A percentile compares a stretch with the other conserved stretches of the same genome.
Conservation (phyloP, 257 asterid species). For the Solanum appendiculatum region DNA sequence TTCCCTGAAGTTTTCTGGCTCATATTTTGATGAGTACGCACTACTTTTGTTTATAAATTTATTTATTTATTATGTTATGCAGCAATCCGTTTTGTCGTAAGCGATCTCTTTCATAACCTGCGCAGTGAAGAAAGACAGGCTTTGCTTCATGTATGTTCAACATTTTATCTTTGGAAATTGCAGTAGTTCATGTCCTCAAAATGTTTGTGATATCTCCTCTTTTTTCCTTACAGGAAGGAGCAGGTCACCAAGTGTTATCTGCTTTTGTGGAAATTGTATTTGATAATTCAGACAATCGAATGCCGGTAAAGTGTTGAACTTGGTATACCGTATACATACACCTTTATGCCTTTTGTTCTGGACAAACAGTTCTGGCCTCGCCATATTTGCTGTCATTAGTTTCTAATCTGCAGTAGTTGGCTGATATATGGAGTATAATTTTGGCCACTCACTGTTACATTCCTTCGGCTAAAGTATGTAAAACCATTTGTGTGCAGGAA, state of each 20-base stretch:
- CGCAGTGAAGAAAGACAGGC: slow-evolving; percentile 93
- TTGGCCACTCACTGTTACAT: background rate
- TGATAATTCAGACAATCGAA: slow-evolving; percentile 91
- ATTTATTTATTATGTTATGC: slow-evolving; percentile 7
- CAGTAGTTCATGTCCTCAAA: background rate
- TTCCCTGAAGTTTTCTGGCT: background rate
- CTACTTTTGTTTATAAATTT: background rate
- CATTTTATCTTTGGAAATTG: background rate
- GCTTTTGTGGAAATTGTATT: slow-evolving; percentile 99
- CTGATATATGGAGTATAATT: background rate
- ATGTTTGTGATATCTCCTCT: background rate
- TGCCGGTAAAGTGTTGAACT: slow-evolving; percentile 52
- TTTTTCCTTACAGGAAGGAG: slow-evolving; percentile 69
- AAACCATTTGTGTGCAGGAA: background rate
- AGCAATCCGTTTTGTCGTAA: slow-evolving; percentile 94
- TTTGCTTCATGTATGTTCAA: slow-evolving; percentile 74
- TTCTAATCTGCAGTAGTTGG: background rate
- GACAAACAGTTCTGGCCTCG: background rate
- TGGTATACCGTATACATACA: background rate
- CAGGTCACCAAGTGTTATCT: slow-evolving; percentile 86
- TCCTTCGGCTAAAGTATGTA: background rate
- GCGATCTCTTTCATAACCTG: slow-evolving; percentile 88
- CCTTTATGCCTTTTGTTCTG: background rate
- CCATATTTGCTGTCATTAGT: background rate
- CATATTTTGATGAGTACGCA: background rate